Evolutionary conservation across 768 basidiomycete genomes (phyloP), one percentile per base, ranked within the genome.

Genomic region (Kwoniella pini): DNA sequence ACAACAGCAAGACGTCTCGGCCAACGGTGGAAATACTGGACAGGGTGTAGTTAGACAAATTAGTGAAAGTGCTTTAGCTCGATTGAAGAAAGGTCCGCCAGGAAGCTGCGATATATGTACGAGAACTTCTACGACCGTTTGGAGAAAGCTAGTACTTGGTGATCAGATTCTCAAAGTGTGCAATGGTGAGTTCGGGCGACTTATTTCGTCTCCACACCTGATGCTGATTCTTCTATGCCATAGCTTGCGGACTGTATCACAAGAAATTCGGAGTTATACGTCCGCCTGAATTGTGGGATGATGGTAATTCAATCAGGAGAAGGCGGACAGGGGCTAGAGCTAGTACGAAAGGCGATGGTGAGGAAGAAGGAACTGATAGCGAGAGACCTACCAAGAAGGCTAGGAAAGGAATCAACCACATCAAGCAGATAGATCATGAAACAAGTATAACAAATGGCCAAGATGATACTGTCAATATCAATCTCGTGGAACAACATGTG

Each of bases 31-130:
- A n/a, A 17, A 54, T 24, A 22, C 7, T 39, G 17, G 26, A 1
- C 30, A 26, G 11, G 40, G 40, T 42, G 17, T 40, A 12, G 22
- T 38, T 21, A 19, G 57, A 26, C 36, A 54, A 7, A n/a, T 13
- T 21, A 31, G 48, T 40, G 30, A 28, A 15, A 36, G 30, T 38
- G 70, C 69, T 3, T 42, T 71, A 39, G 60, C 67, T 1, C 46
- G 70, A 36, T 31, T 71, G 59, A 69, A 63, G 38, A 63, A 70
- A 48, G 71, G 69, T 38, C 54, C 60, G 3, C 69, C 69, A 26
- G 71, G 71, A n/a, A 72, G 69, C 42, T 75, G 74, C 42, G 74
- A 72, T 62, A 64, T 75, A 33, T 75, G 74, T 38, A 63, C 51
- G 33, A 51, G 74, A 39, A 72, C 69, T 10, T 64, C 69, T 48